Percentiles rank a stretch among this genome's conserved stretches.
Evolutionary conservation across 169 alveolate species (phyloP).

Genomic region (Fabrea salina): DNA sequence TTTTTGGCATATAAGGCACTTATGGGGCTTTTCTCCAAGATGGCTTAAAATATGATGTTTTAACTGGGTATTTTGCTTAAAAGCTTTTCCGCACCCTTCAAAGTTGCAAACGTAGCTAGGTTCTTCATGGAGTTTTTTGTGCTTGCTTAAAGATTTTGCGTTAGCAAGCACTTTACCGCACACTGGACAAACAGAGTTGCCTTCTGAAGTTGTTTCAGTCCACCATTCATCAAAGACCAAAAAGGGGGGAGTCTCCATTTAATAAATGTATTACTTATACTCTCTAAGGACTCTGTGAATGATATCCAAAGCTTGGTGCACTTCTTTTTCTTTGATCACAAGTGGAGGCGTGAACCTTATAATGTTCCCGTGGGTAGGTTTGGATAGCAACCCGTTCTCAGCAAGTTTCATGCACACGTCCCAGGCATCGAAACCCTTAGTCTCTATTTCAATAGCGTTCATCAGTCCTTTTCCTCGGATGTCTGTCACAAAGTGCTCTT

Average conservation of each 20-base stretch:
- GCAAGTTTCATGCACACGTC: constrained; percentile 63
- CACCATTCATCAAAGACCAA: too few species aligned
- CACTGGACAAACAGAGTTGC: too few species aligned
- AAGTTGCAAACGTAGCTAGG: too few species aligned
- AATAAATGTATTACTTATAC: constrained; percentile 35
- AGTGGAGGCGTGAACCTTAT: constrained; percentile 93
- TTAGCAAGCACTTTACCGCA: too few species aligned
- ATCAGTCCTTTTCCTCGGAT: constrained; percentile 87
- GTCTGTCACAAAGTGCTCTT: constrained; percentile 50
- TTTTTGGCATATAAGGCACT: background rate
- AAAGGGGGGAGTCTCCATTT: too few species aligned
- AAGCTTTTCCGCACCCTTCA: background rate
- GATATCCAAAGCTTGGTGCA: constrained; percentile 68
- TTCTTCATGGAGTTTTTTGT: too few species aligned
- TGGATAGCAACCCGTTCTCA: constrained; percentile 84
- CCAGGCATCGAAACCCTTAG: constrained; percentile 44
- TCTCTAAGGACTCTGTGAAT: constrained; percentile 59
- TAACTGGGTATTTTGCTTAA: background rate
- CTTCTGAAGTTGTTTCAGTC: too few species aligned
- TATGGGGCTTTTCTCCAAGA: background rate
- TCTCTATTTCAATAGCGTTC: constrained; percentile 81
- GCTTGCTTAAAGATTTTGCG: too few species aligned
- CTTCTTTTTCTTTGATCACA: constrained; percentile 72
- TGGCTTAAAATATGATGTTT: background rate
- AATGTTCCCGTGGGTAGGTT: constrained; percentile 85